Evolutionary conservation across 371 early-diverging fungal genomes (phyloP).

Genomic region (Conidiobolus incongruus): DNA sequence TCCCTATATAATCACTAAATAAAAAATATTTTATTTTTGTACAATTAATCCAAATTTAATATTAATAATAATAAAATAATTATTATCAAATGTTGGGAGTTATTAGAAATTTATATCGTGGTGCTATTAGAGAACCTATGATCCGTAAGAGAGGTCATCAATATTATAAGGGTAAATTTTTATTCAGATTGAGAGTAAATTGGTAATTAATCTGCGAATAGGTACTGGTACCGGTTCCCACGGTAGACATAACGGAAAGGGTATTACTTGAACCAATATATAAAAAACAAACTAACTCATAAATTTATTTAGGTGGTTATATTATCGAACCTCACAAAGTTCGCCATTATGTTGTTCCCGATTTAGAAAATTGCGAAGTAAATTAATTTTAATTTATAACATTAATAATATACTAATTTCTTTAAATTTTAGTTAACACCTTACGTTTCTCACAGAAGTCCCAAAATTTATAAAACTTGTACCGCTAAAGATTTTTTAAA

Average conservation of each 20-base stretch:
- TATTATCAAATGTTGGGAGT: conserved; percentile 4
- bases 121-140: conserved; percentile 49
- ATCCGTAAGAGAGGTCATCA: conserved; percentile 61
- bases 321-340: conserved; percentile 46
- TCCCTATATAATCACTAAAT: too few relatives aligned
- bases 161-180: conserved; percentile 45
- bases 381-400: background rate
- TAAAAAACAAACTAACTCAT: background rate
- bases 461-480: background rate
- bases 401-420: background rate
- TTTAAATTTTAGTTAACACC: conserved; percentile 4
- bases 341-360: conserved; percentile 59
- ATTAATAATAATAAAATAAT: too few relatives aligned
- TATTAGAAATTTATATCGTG: conserved; percentile 6
- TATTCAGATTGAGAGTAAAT: background rate
- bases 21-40: too few relatives aligned
- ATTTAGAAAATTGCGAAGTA: conserved; percentile 44
- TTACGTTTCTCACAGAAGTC: conserved; percentile 4
- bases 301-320: conserved; percentile 21
- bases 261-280: background rate
- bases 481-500: conserved; percentile 3
- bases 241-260: conserved; percentile 62
- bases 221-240: conserved; percentile 63
- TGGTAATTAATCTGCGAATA: conserved; percentile 8
- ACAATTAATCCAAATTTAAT: too few relatives aligned